phyloP scores from a whole-genome alignment of 805 yeast genomes.

The Zygosaccharomyces siamensis region DNA sequence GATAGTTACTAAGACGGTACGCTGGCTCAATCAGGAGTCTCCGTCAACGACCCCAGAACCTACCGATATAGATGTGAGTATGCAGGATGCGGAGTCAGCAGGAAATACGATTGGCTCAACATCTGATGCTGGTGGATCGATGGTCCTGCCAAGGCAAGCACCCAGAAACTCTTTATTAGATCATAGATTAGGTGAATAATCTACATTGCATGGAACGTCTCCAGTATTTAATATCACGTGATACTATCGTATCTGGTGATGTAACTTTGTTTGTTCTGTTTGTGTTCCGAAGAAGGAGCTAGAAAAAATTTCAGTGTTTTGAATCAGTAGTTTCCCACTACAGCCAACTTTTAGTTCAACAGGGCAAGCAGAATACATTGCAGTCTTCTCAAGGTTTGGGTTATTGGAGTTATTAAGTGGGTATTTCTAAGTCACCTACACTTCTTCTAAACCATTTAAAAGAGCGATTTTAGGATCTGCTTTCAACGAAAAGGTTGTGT shows the following conservation, averaged over 20 bases:
- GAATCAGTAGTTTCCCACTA: not conserved
- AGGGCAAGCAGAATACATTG: slow-evolving; percentile 8
- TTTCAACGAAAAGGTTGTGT: slow-evolving; percentile 12
- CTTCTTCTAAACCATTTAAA: slow-evolving; percentile 12
- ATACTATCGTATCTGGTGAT: not conserved
- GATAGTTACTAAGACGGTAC: slow-evolving; percentile 8
- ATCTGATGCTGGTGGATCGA: not conserved
- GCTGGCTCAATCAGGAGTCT: slow-evolving; percentile 10
- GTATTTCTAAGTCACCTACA: slow-evolving; percentile 7
- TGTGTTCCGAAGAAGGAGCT: not conserved
- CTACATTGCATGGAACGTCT: too few species aligned
- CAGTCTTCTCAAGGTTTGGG: slow-evolving; percentile 7
- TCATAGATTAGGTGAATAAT: slow-evolving; percentile 4
- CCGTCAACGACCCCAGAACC: slow-evolving; percentile 7
- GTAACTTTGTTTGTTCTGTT: slow-evolving; percentile 2
- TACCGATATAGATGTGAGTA: slow-evolving; percentile 21
- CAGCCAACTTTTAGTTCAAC: not conserved
- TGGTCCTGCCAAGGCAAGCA: not conserved
- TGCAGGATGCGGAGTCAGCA: slow-evolving; percentile 19
- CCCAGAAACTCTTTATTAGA: slow-evolving; percentile 12
- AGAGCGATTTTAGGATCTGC: slow-evolving; percentile 14
- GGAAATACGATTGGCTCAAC: not conserved
- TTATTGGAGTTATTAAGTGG: slow-evolving; percentile 5
- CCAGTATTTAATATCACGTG: not conserved
- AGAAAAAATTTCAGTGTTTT: slow-evolving; percentile 4